Conservation (phyloP, 208 protist genomes). For the Endotrypanum monterogeii region DNA sequence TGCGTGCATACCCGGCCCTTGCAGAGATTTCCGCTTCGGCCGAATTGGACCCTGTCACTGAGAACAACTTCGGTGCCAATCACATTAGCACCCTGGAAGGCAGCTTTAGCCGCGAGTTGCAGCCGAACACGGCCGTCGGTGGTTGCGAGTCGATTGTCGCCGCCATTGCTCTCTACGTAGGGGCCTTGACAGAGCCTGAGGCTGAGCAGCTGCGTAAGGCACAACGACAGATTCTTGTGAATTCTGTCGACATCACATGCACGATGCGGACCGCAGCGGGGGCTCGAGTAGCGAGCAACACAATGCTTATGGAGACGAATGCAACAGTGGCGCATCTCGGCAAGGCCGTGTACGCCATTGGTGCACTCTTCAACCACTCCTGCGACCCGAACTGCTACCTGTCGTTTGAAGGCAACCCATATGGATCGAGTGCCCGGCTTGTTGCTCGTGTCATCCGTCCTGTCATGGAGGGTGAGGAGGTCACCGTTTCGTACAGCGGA, state of each 20-base stretch:
- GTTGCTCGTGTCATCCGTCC: constrained; percentile 64
- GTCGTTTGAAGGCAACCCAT: constrained; percentile 79
- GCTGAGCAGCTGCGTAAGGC: constrained; percentile 74
- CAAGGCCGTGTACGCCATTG: constrained; percentile 70
- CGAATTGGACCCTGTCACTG: constrained; percentile 36
- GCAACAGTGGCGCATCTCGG: constrained; percentile 52
- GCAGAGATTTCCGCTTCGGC: constrained; percentile 28
- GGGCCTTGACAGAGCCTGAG: constrained; percentile 49
- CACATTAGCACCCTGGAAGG: constrained; percentile 56
- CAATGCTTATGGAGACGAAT: constrained; percentile 48
- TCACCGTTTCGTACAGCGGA: constrained; percentile 78
- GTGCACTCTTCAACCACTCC: constrained; percentile 74
- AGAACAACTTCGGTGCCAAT: constrained; percentile 38
- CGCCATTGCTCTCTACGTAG: constrained; percentile 62
- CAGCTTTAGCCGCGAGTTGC: constrained; percentile 63
- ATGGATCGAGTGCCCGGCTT: constrained; percentile 54
- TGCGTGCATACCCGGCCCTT: constrained; percentile 31
- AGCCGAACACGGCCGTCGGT: constrained; percentile 51
- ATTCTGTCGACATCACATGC: constrained; percentile 65
- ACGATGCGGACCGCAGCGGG: constrained; percentile 35
- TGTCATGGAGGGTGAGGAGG: constrained; percentile 74
- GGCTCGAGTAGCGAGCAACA: constrained; percentile 31
- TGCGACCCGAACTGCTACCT: constrained; percentile 89
- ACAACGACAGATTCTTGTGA: constrained; percentile 72
- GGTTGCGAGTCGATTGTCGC: constrained; percentile 74